phyloP scores from a whole-genome alignment of 2,329 filamentous ascomycete genomes.

The Tolypocladium ovalisporum region DNA sequence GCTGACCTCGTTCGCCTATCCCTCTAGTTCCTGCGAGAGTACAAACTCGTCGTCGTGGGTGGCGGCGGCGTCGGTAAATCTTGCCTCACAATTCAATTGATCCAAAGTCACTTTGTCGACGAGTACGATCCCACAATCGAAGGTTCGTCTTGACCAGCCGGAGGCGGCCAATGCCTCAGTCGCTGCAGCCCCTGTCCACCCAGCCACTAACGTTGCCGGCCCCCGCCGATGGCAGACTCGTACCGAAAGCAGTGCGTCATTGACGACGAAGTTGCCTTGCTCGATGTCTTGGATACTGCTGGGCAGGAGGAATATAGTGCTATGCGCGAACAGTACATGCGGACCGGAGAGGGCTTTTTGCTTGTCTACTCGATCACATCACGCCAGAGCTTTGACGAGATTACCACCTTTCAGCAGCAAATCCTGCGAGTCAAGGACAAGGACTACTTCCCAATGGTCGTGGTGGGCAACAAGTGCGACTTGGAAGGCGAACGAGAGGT shows the following conservation, averaged over 20 bases:
- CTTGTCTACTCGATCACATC: constrained; percentile 98
- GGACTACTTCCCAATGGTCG: constrained; percentile 99
- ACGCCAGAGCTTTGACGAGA: constrained; percentile 95
- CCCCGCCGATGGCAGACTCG: constrained; percentile 55
- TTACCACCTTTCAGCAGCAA: constrained; percentile 97
- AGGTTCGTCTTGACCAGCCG: constrained; percentile 46
- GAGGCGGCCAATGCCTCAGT: not conserved
- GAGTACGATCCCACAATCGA: constrained; percentile 99
- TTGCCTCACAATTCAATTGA: constrained; percentile 94
- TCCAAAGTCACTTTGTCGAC: constrained; percentile 95
- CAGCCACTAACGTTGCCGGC: constrained; percentile 2
- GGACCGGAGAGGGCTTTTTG: constrained; percentile 94
- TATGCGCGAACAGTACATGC: constrained; percentile 99
- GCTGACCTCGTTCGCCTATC: not conserved
- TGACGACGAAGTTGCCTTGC: constrained; percentile 92
- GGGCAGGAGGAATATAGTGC: constrained; percentile 99
- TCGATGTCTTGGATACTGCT: constrained; percentile 96
- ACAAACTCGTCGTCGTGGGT: constrained; percentile 93
- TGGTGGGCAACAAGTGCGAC: constrained; percentile 99
- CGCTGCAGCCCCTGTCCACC: not conserved
- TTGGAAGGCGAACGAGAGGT: constrained; percentile 87
- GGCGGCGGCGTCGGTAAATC: constrained; percentile 99
- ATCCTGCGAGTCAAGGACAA: constrained; percentile 98
- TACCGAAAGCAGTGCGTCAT: constrained; percentile 99
- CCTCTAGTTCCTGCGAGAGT: constrained; percentile 71